These are phyloP conservation scores for Pharnaceum exiguum DNA, from an alignment of 148 eudicot species.

Conservation along the genomic window DNA sequence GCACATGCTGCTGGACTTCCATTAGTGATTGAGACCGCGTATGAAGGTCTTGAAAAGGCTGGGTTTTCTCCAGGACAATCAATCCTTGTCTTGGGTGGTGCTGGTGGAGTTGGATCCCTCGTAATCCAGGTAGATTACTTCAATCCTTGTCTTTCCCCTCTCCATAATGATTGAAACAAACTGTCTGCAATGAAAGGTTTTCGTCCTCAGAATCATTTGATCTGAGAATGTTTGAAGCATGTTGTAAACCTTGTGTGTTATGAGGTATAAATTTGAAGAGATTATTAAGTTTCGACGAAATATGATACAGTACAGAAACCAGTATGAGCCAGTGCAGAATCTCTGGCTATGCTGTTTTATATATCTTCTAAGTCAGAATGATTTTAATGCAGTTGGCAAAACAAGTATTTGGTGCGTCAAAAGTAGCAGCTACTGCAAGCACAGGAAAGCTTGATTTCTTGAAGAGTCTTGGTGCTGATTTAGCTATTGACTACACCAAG, in stretches of 20 bases:
- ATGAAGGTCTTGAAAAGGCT: constrained; percentile 84
- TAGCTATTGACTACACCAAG: constrained; percentile 82
- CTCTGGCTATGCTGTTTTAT: neutral
- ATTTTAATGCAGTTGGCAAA: constrained; percentile 64
- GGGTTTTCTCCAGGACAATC: constrained; percentile 79
- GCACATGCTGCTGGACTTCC: constrained; percentile 82
- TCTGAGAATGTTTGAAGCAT: no score
- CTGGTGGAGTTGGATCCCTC: constrained; percentile 94
- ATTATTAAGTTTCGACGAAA: no score
- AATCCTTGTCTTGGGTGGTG: constrained; percentile 83
- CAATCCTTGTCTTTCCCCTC: no score
- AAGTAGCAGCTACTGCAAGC: constrained; percentile 95
- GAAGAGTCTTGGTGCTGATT: constrained; percentile 79
- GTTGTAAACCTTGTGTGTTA: no score
- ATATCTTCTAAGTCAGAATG: neutral
- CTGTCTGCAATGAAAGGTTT: no score
- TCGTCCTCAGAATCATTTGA: no score
- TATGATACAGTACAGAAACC: neutral
- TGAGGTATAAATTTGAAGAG: no score
- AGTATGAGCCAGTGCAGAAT: neutral
- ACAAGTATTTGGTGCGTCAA: constrained; percentile 90
- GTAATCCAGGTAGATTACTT: constrained; percentile 62
- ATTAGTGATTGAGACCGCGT: constrained; percentile 85
- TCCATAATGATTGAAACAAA: no score
- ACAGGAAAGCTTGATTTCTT: constrained; percentile 72